Conservation (phyloP, 208 protist species). For the Kentomonas sorsogonicus region DNA sequence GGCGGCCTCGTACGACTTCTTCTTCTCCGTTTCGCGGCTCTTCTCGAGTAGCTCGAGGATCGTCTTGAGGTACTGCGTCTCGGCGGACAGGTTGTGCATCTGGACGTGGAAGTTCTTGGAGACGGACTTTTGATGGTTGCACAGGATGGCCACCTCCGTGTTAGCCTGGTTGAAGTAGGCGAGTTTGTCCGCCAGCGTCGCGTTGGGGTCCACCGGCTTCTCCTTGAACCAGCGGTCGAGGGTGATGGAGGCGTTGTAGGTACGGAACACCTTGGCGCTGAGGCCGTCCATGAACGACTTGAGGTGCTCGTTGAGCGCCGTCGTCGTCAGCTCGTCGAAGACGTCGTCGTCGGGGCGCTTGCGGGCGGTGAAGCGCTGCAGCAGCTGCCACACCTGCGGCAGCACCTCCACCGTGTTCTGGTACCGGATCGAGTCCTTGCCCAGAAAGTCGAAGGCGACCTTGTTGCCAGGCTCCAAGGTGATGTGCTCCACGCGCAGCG, state of each 20-base stretch:
- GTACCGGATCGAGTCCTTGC: slow-evolving; percentile 98
- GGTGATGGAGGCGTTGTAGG: slow-evolving; percentile 98
- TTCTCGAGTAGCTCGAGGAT: slow-evolving; percentile 81
- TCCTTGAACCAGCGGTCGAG: slow-evolving; percentile 95
- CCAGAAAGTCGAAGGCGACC: slow-evolving; percentile 97
- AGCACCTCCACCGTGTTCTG: slow-evolving; percentile 89
- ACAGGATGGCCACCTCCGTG: slow-evolving; percentile 97
- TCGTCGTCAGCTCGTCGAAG: slow-evolving; percentile 92
- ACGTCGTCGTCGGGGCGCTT: slow-evolving; percentile 86
- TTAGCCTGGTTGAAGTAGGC: slow-evolving; percentile 98
- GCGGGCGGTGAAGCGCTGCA: slow-evolving; percentile 82
- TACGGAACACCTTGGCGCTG: slow-evolving; percentile 99
- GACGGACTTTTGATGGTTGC: slow-evolving; percentile 98
- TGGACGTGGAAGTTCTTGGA: slow-evolving; percentile 84
- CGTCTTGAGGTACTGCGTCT: slow-evolving; percentile 66
- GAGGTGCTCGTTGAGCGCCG: slow-evolving; percentile 95
- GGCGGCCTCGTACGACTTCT: slow-evolving; percentile 63
- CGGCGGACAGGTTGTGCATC: slow-evolving; percentile 78
- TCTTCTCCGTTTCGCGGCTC: slow-evolving; percentile 44
- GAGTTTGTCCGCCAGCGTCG: slow-evolving; percentile 83
- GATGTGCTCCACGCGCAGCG: slow-evolving; percentile 97
- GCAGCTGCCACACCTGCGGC: slow-evolving; percentile 88
- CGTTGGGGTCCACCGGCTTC: slow-evolving; percentile 63
- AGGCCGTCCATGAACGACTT: slow-evolving; percentile 96
- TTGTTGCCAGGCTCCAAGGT: slow-evolving; percentile 56